A percentile compares a stretch with the other conserved stretches of the same genome.
phyloP scores from a whole-genome alignment of 2,329 filamentous ascomycete genomes.

The Hymenoscyphus infarciens region DNA sequence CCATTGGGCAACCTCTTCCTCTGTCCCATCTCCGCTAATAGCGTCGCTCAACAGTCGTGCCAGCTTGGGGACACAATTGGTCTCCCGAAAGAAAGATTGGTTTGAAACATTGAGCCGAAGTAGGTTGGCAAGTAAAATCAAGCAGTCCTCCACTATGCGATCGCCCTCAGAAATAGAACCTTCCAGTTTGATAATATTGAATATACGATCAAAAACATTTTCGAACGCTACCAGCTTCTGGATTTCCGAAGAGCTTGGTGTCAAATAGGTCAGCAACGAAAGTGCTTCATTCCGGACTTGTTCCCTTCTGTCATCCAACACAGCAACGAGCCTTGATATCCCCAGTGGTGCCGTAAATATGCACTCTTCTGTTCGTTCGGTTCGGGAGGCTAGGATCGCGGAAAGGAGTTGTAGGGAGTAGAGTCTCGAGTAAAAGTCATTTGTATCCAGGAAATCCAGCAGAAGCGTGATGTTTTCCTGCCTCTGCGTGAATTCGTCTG shows the following conservation, averaged over 20 bases:
- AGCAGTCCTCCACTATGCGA: conserved; percentile 85
- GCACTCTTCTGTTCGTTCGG: conserved; percentile 91
- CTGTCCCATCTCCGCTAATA: conserved; percentile 51
- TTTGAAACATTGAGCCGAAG: conserved; percentile 85
- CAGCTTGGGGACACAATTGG: conserved; percentile 73
- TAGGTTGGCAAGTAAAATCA: conserved; percentile 87
- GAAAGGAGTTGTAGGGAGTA: conserved; percentile 88
- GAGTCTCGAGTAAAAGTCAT: conserved; percentile 85
- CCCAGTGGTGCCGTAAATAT: conserved; percentile 85
- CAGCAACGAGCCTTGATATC: conserved; percentile 78
- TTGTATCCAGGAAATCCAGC: conserved; percentile 81
- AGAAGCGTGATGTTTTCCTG: conserved; percentile 95
- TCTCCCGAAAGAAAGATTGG: conserved; percentile 90
- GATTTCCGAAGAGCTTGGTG: conserved; percentile 79
- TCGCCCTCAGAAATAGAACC: conserved; percentile 80
- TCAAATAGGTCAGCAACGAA: conserved; percentile 81
- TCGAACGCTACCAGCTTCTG: conserved; percentile 96
- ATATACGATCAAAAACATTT: conserved; percentile 84
- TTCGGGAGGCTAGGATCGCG: conserved; percentile 78
- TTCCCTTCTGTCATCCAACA: conserved; percentile 81
- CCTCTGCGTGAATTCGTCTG: conserved; percentile 95
- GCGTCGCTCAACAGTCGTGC: conserved; percentile 63
- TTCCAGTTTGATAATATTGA: conserved; percentile 76
- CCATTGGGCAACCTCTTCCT: conserved; percentile 66
- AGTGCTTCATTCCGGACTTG: conserved; percentile 85